Evolutionary conservation across 208 protist species (phyloP).

Genomic region (Leishmania aethiopica): DNA sequence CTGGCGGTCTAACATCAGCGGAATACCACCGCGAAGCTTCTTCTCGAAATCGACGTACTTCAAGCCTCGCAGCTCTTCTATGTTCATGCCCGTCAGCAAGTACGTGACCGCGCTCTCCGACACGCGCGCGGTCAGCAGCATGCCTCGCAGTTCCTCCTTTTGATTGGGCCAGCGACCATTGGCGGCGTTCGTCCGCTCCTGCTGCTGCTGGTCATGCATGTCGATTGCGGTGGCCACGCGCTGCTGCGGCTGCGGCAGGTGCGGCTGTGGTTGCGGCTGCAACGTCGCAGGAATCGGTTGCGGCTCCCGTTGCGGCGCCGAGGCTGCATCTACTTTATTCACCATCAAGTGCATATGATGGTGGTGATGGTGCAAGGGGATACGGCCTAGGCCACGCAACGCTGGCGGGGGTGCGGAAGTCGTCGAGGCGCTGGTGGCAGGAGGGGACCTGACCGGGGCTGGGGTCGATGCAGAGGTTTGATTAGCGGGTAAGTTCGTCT

Average conservation of each 20-base stretch:
- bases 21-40: conserved; percentile 22
- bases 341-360: conserved; percentile 30
- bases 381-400: conserved; percentile 23
- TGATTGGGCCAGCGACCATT: conserved; percentile 24
- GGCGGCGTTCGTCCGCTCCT: conserved; percentile 3
- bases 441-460: background rate
- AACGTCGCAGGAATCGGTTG: background rate
- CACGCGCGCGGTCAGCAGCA: conserved; percentile 27
- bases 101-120: conserved; percentile 26
- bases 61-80: conserved; percentile 30
- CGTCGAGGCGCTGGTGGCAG: background rate
- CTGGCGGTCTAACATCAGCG: conserved; percentile 31
- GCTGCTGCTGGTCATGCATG: conserved; percentile 4
- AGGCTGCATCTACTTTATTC: conserved; percentile 8
- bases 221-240: conserved; percentile 4
- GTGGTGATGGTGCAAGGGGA: conserved; percentile 35
- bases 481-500: background rate
- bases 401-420: conserved; percentile 3
- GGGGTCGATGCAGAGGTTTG: background rate
- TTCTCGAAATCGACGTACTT: conserved; percentile 34
- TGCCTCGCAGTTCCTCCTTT: conserved; percentile 35
- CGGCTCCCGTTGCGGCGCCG: conserved; percentile 4
- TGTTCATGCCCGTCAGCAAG: conserved; percentile 18
- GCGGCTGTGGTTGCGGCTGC: background rate
- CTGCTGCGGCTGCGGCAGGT: conserved; percentile 16